Conservation (phyloP, 1,284 basidiomycete species). For the Ganoderma meredithae region DNA sequence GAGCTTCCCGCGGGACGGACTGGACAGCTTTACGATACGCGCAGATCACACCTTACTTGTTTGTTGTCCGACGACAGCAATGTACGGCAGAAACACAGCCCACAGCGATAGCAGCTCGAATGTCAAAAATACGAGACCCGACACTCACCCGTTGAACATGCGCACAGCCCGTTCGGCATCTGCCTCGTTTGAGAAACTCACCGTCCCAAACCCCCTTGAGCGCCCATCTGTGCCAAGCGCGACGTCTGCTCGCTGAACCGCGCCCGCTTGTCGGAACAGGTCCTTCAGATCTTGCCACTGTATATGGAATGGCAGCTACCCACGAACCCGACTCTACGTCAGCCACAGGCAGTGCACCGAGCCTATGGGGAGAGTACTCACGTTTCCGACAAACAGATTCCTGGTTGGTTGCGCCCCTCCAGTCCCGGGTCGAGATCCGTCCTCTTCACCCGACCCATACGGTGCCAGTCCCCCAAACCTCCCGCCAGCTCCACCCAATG, state of each 20-base stretch:
- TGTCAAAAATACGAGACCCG: background rate
- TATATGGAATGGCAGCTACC: slow-evolving; percentile 91
- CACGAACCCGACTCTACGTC: background rate
- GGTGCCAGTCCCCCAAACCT: slow-evolving; percentile 21
- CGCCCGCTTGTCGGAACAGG: slow-evolving; percentile 87
- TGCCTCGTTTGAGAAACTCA: slow-evolving; percentile 82
- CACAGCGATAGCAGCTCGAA: background rate
- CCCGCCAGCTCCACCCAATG: background rate
- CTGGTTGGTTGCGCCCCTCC: slow-evolving; percentile 39
- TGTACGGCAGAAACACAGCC: background rate
- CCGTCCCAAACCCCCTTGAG: slow-evolving; percentile 89
- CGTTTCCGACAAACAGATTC: slow-evolving; percentile 76
- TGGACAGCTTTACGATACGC: background rate
- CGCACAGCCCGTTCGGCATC: slow-evolving; percentile 89
- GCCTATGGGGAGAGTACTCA: slow-evolving; percentile 41
- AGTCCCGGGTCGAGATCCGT: slow-evolving; percentile 30
- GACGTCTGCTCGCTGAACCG: slow-evolving; percentile 89
- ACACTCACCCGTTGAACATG: slow-evolving; percentile 84
- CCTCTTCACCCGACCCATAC: slow-evolving; percentile 23
- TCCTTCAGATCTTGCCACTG: slow-evolving; percentile 99
- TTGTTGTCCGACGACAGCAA: background rate
- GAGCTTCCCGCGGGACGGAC: background rate
- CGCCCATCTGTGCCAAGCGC: slow-evolving; percentile 84
- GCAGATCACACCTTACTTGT: background rate
- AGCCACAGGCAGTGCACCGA: background rate